Evolutionary conservation across 2,329 filamentous ascomycete species (phyloP).

Genomic region (Thielaviopsis euricoi): DNA sequence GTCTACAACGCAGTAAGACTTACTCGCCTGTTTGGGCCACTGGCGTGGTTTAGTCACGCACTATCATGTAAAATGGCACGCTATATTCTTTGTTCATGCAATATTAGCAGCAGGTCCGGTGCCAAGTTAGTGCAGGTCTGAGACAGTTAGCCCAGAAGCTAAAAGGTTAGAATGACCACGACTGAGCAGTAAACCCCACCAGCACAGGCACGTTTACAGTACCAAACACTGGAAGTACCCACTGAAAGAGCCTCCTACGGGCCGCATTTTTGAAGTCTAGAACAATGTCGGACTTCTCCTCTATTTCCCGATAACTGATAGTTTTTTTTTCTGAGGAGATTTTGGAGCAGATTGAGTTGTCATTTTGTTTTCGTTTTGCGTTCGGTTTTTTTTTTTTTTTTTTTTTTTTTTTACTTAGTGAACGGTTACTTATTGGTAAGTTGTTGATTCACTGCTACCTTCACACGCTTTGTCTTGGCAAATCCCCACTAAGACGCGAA

Average conservation of each 20-base stretch:
- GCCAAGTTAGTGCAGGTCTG: neutral
- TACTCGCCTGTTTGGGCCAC: neutral
- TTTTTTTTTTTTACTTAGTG: neutral
- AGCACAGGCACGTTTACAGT: no score
- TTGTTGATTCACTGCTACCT: neutral
- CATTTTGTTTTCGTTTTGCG: neutral
- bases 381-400: neutral
- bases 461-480: neutral
- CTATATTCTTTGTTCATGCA: neutral
- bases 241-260: neutral
- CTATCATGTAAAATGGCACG: neutral
- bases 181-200: neutral
- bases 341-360: neutral
- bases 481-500: neutral
- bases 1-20: neutral
- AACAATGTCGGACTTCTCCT: neutral
- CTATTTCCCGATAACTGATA: neutral
- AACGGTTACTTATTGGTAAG: neutral
- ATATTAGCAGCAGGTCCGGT: neutral
- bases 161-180: no score
- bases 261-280: neutral
- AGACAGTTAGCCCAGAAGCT: neutral
- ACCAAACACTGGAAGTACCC: neutral
- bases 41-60: neutral
- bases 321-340: neutral